Evolutionary conservation across 192 early-diverging fungal genomes (phyloP), one percentile per base, ranked within the genome.

Genomic region (Coemansia sp.): DNA sequence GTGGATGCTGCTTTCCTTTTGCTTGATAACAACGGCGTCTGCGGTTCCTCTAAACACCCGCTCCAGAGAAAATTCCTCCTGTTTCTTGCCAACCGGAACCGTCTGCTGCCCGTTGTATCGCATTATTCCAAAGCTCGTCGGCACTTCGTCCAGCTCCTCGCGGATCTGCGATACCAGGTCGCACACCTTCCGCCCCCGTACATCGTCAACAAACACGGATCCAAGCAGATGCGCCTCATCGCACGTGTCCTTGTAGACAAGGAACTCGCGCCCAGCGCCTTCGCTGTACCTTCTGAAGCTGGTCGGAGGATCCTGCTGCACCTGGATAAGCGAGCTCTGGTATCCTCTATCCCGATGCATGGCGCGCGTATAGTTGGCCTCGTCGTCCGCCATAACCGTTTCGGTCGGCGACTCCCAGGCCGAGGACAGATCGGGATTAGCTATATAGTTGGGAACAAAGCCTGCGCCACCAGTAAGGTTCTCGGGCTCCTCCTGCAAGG

Each of bases 381-480:
- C 64, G 22, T 69, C 64, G 14, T n/a, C 22, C 23, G 60, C 20
- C 24, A 67, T n/a, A 28, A 69, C 19, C 9, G 61, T 68, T 20
- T 69, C 84, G 4, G 87, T 86, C 1, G 89, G 89, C 49, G 85
- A 58, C 16, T 79, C 79, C 89, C 89, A 90, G 0, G 83, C 71
- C 64, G 88, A 88, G 27, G 81, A 73, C n/a, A 90, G 73, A 27
- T 90, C 86, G 0, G 89, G 89, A 14, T 88, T 75, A 23, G 74
- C 67, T 28, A 90, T 64, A 46, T 90, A 90, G 28, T 83, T 83
- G 30, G 89, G 87, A 2, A 85, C 66, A 61, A 90, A 85, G 9
- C 24, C 9, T 4, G 30, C 3, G 10, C 24, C 53, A 6, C 23
- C 20, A 35, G 27, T 10, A 8, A 6, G 61, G 1, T 11, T 20